A percentile compares a stretch with the other conserved stretches of the same genome.
Evolutionary conservation across 1,284 basidiomycete species (phyloP).

Genomic region (Grifola frondosa): DNA sequence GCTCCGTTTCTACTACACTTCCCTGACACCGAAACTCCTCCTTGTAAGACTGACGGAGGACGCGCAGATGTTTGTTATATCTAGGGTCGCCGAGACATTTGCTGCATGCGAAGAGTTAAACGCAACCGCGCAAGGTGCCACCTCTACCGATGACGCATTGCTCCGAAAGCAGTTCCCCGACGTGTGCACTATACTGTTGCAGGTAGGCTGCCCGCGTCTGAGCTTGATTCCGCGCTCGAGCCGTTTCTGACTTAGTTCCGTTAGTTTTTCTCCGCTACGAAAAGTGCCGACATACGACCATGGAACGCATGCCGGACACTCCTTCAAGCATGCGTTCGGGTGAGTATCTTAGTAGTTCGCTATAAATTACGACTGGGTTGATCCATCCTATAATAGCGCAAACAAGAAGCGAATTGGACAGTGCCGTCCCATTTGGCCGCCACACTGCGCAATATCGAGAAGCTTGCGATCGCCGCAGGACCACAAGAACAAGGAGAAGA

Average conservation of each 20-base stretch:
- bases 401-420: conserved; percentile 44
- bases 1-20: conserved; percentile 51
- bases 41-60: conserved; percentile 44
- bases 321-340: conserved; percentile 41
- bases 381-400: conserved; percentile 37
- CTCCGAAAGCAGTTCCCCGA: conserved; percentile 46
- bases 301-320: conserved; percentile 41
- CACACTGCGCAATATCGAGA: conserved; percentile 41
- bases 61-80: conserved; percentile 45
- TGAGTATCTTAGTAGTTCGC: conserved; percentile 33
- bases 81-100: conserved; percentile 26
- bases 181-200: conserved; percentile 46
- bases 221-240: conserved; percentile 20
- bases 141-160: conserved; percentile 20
- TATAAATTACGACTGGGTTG: conserved; percentile 7
- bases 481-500: conserved; percentile 27
- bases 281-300: conserved; percentile 31
- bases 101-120: conserved; percentile 18
- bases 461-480: conserved; percentile 29
- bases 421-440: conserved; percentile 43
- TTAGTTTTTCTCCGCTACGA: conserved; percentile 21
- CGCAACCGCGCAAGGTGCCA: not conserved
- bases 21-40: conserved; percentile 46
- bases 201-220: too few relatives aligned
- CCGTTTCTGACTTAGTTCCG: conserved; percentile 30